Conservation (phyloP, 306 rosid species). For the Cicer bijugum region DNA sequence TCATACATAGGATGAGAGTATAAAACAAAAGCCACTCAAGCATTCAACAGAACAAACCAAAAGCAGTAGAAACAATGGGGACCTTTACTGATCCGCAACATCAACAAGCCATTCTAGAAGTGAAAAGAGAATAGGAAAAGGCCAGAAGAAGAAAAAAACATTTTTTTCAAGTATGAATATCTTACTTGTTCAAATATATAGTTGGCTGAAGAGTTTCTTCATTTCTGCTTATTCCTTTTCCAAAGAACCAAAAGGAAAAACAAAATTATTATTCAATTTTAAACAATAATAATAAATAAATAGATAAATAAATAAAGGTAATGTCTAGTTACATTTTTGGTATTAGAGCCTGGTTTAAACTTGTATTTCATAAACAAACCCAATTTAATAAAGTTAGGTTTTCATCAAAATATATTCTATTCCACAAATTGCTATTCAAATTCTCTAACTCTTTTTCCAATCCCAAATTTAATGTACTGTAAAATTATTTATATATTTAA, state of each 20-base stretch:
- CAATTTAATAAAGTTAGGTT: too few species aligned
- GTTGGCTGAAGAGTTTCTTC: slow-evolving; percentile 91
- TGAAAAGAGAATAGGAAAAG: slow-evolving; percentile 16
- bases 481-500: too few species aligned
- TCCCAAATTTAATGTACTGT: too few species aligned
- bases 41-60: slow-evolving; percentile 25
- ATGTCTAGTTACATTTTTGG: too few species aligned
- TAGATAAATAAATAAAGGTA: background rate
- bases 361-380: too few species aligned
- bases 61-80: slow-evolving; percentile 20
- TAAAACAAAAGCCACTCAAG: slow-evolving; percentile 12
- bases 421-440: too few species aligned
- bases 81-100: background rate
- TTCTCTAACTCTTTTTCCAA: too few species aligned
- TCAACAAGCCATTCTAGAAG: background rate
- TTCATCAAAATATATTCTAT: too few species aligned
- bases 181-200: slow-evolving; percentile 90
- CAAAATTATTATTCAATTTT: slow-evolving; percentile 15
- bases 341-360: too few species aligned
- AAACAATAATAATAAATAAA: background rate
- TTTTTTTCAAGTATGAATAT: slow-evolving; percentile 16
- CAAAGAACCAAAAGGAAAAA: slow-evolving; percentile 41
- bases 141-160: background rate
- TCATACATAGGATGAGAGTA: background rate
- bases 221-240: slow-evolving; percentile 73